A percentile compares a stretch with the other conserved stretches of the same genome.
These are phyloP conservation scores for Geranium rotundifolium DNA, from an alignment of 345 rosid genomes.

Conservation along the genomic window DNA sequence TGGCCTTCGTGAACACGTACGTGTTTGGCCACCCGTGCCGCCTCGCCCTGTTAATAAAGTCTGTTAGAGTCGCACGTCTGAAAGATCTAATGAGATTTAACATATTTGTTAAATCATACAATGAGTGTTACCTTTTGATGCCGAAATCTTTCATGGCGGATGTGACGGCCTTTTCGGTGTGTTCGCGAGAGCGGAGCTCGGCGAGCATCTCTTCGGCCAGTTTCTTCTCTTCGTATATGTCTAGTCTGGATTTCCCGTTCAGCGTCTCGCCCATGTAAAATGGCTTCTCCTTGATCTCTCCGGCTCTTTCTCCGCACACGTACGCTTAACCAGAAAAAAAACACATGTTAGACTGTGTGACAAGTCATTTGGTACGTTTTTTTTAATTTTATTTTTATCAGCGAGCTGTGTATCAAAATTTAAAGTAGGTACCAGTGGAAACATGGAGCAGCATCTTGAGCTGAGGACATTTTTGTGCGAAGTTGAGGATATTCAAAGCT, in stretches of 20 bases:
- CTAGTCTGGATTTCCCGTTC: constrained; percentile 36
- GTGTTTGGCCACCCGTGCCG: constrained; percentile 69
- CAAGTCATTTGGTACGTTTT: background rate
- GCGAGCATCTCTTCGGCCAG: constrained; percentile 31
- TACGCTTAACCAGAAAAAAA: constrained; percentile 35
- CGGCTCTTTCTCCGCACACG: constrained; percentile 46
- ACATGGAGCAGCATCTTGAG: constrained; percentile 35
- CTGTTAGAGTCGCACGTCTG: too few species aligned
- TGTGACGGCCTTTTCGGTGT: constrained; percentile 28
- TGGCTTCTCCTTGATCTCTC: constrained; percentile 22
- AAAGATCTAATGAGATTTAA: too few species aligned
- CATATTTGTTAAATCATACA: too few species aligned
- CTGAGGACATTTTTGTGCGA: constrained; percentile 36
- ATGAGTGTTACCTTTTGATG: constrained; percentile 46
- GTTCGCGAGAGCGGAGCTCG: constrained; percentile 26
- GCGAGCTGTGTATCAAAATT: too few species aligned
- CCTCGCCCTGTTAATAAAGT: too few species aligned
- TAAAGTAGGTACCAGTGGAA: constrained; percentile 42
- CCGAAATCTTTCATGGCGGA: constrained; percentile 54
- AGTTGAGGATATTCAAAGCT: constrained; percentile 31
- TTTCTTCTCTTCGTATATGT: constrained; percentile 39
- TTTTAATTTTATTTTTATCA: too few species aligned
- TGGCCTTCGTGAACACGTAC: constrained; percentile 73
- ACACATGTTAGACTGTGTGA: too few species aligned
- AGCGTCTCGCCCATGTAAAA: constrained; percentile 53